These are phyloP conservation scores for Xylariales sp. DNA, from an alignment of 2,329 filamentous ascomycete genomes.

Conservation along the genomic window DNA sequence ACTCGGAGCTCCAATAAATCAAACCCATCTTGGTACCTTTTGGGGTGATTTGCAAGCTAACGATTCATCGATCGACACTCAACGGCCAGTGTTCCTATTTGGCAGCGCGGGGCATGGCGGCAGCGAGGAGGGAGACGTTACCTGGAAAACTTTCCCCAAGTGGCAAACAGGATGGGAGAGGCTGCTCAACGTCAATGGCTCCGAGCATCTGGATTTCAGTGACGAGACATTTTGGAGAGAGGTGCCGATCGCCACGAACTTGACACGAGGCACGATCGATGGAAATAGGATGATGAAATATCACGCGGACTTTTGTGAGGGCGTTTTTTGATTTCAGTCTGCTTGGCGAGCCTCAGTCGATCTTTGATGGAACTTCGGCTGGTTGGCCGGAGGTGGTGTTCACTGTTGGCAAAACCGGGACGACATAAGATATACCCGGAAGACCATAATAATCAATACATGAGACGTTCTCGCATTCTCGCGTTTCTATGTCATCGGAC, in stretches of 20 bases:
- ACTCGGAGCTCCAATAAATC: constrained; percentile 14
- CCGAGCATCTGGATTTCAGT: constrained; percentile 19
- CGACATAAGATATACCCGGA: no score
- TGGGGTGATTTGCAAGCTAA: constrained; percentile 14
- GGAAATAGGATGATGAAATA: not conserved
- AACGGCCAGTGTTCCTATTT: constrained; percentile 17
- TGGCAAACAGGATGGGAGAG: constrained; percentile 18
- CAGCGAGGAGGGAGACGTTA: not conserved
- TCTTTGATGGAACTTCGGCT: not conserved
- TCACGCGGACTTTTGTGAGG: not conserved
- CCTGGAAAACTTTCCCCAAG: constrained; percentile 16
- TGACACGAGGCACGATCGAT: not conserved
- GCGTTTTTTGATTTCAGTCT: constrained; percentile 3
- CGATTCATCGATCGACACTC: constrained; percentile 12
- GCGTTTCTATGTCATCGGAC: no score
- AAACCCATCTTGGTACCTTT: constrained; percentile 14
- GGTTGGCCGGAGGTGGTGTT: constrained; percentile 1
- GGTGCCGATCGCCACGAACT: not conserved
- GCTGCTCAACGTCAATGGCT: constrained; percentile 13
- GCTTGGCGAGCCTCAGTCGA: not conserved
- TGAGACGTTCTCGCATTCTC: no score
- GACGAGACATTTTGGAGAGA: constrained; percentile 20
- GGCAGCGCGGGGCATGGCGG: constrained; percentile 15
- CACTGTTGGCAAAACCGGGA: not conserved
- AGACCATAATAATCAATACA: no score